phyloP scores from a whole-genome alignment of 192 early-diverging fungal genomes.

The Entomortierella chlamydospora region DNA sequence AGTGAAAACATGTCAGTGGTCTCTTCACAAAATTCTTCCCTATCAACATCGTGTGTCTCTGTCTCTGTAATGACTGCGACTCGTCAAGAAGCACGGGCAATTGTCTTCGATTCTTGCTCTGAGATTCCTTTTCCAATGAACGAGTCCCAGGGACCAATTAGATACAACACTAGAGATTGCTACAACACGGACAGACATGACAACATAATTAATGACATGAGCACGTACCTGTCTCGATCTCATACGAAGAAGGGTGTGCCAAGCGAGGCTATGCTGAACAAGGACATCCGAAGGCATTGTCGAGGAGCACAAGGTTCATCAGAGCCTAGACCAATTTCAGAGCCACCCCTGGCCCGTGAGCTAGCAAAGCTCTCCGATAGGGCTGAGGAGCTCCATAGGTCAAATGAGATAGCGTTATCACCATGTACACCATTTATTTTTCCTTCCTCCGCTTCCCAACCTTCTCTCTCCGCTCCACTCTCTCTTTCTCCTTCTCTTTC shows the following conservation, averaged over 20 bases:
- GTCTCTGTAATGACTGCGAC: too few relatives aligned
- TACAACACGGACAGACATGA: neutral
- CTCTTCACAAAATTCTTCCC: too few relatives aligned
- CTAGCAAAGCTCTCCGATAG: slow-evolving; percentile 7
- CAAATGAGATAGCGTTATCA: neutral
- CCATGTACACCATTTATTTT: neutral
- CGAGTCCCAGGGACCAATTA: neutral
- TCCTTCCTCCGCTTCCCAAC: neutral
- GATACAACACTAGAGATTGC: neutral
- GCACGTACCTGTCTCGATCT: neutral
- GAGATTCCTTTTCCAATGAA: neutral
- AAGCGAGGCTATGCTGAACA: slow-evolving; percentile 10
- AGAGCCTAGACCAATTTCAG: slow-evolving; percentile 9
- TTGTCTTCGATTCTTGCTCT: too few relatives aligned
- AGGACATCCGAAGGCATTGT: slow-evolving; percentile 11
- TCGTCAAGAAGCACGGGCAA: too few relatives aligned
- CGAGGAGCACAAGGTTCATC: neutral
- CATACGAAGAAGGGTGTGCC: neutral
- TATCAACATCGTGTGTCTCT: too few relatives aligned
- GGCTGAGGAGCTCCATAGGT: neutral
- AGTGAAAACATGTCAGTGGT: too few relatives aligned
- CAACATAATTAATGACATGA: neutral
- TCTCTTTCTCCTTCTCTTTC: neutral
- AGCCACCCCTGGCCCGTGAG: slow-evolving; percentile 16
- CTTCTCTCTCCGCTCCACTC: neutral